Evolutionary conservation across 2,329 filamentous ascomycete species (phyloP), one percentile per base, ranked within the genome.

Genomic region (Grosmannia serpens): DNA sequence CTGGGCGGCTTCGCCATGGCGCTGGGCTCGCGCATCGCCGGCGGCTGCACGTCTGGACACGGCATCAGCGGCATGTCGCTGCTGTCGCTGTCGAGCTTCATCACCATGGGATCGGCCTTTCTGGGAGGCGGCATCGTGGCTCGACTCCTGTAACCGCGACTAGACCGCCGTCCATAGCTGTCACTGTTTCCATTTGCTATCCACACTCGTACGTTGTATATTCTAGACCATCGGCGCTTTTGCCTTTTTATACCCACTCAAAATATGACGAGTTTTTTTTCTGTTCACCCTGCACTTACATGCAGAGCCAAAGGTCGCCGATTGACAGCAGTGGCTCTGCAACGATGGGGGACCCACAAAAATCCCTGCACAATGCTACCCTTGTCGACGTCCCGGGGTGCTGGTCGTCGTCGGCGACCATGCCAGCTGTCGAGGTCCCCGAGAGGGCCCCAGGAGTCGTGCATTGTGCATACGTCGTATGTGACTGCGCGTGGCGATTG

Each of bases 21-120:
- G 0, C 66, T 87, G 10, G 85, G 85, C 1, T 75, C 83, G 1
- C 77, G 84, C 54, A 66, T 87, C 58, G 84, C 81, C 0, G 84
- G 83, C 1, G 85, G 85, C 0, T 88, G 85, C 62, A 86, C 85
- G 0, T 85, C 82, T 6, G 85, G 85, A 0, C 85, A 88, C 67
- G 85, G 85, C 0, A 83, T 88, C 62, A 86, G 81, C 60, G 85
- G 85, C 0, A 76, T 87, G 65, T 79, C 81, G n/a, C 71, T 84
- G 60, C 71, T 87, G 55, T 83, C 80, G 0, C 70, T 79, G 4
- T 80, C 83, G 11, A 87, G 85, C 65, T 74, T 86, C 58, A 68
- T 87, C 15, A 84, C 82, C 0, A 81, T 86, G 27, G 77, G 69
- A 3, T 71, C 76, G 6, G 78, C 83, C 64, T 86, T 87, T 71